Evolutionary conservation across 2,329 filamentous ascomycete species (phyloP).

Genomic region (Albophoma yamanashiensis): DNA sequence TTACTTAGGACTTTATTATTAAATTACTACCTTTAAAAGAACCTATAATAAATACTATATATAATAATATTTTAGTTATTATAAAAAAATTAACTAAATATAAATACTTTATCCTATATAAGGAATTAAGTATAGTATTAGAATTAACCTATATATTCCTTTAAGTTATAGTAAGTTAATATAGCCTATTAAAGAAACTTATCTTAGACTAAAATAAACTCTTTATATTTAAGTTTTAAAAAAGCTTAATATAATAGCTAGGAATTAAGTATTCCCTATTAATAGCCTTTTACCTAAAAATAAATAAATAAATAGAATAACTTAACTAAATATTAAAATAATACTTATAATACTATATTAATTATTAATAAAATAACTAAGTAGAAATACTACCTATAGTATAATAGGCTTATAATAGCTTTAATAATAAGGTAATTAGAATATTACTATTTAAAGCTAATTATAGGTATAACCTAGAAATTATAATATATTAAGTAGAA

Average conservation of each 20-base stretch:
- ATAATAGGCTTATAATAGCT: background rate
- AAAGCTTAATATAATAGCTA: background rate
- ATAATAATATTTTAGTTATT: background rate
- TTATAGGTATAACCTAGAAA: background rate
- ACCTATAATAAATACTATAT: background rate
- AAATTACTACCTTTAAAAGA: background rate
- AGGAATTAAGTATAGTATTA: background rate
- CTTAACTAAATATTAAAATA: background rate
- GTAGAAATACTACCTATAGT: background rate
- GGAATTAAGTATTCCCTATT: background rate
- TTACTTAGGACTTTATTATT: background rate
- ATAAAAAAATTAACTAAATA: background rate
- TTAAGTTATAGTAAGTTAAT: background rate
- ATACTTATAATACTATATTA: background rate
- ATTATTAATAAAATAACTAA: background rate
- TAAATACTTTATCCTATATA: background rate
- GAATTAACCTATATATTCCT: background rate
- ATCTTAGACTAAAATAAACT: background rate
- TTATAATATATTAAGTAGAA: background rate
- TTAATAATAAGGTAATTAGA: background rate
- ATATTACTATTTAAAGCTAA: background rate
- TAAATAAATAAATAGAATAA: background rate
- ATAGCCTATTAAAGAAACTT: background rate
- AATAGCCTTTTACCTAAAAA: background rate
- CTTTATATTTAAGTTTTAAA: background rate